These are phyloP conservation scores for Pyronema domesticum DNA, from an alignment of 495 filamentous ascomycete species.

Conservation along the genomic window DNA sequence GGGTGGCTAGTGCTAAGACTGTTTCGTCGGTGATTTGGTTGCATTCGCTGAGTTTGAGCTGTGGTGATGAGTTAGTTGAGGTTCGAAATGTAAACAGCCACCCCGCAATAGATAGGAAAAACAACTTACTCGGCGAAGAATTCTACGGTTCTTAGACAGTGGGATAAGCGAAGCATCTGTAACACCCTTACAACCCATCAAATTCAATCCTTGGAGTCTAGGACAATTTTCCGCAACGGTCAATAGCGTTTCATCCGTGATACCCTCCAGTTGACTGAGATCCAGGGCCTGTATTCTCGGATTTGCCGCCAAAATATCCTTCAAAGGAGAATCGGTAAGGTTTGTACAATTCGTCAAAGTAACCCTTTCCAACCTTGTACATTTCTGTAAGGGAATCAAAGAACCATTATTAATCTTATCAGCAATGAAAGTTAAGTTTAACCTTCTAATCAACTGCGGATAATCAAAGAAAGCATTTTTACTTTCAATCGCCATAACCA, in stretches of 20 bases:
- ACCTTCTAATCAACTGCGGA: slow-evolving; percentile 65
- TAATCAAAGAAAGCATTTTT: slow-evolving; percentile 64
- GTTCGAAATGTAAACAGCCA: too few relatives aligned
- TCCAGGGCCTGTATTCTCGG: slow-evolving; percentile 74
- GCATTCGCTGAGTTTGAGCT: slow-evolving; percentile 93
- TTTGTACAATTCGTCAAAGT: slow-evolving; percentile 81
- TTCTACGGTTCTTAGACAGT: slow-evolving; percentile 68
- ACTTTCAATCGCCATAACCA: slow-evolving; percentile 56
- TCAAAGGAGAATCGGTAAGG: slow-evolving; percentile 68
- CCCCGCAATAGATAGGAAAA: slow-evolving; percentile 17
- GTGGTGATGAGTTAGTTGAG: slow-evolving; percentile 15
- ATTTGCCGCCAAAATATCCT: slow-evolving; percentile 61
- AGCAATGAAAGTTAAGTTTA: slow-evolving; percentile 71
- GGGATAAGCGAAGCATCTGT: slow-evolving; percentile 68
- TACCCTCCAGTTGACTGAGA: slow-evolving; percentile 57
- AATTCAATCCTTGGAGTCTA: slow-evolving; percentile 80
- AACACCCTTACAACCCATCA: slow-evolving; percentile 68
- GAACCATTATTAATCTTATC: slow-evolving; percentile 74
- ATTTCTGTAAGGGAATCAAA: slow-evolving; percentile 59
- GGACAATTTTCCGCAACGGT: slow-evolving; percentile 66
- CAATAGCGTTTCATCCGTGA: slow-evolving; percentile 68
- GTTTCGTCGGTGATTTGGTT: slow-evolving; percentile 56
- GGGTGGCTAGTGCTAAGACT: slow-evolving; percentile 65
- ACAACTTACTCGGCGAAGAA: slow-evolving; percentile 61
- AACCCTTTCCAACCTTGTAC: slow-evolving; percentile 82